Evolutionary conservation across 2,329 filamentous ascomycete species (phyloP), one percentile per base, ranked within the genome.

Genomic region (Sporothrix variecibatus): DNA sequence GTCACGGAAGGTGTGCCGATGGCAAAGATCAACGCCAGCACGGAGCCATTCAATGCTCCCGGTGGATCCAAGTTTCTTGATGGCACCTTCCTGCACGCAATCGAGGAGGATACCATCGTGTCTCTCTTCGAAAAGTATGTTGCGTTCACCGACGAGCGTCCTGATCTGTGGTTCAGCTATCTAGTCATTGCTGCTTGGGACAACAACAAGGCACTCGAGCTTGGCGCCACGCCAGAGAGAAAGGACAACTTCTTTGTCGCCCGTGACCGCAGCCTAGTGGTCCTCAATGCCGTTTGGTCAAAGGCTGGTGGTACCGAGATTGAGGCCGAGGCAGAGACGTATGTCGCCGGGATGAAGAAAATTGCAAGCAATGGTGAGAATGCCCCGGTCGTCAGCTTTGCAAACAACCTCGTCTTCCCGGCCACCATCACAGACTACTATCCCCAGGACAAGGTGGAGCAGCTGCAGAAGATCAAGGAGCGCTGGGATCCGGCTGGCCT

Each of bases 161-260:
- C 71, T 12, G 71, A 72, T n/a, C 15, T 34, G 3, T 56, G 23
- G 46, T 5, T n/a, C 17, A 67, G 26, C 46, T 67, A 56, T n/a
- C 20, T 43, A 12, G 60, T 20, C 5, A 56, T 72, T 17, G 46
- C 46, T 6, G 28, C 71, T 3, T 72, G 71, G 71, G 62, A 72
- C 58, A 72, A 49, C 31, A 72, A 60, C 3, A 72, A 72, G n/a
- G 28, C 60, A 12, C 3, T 26, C 3, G 46, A 67, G 46, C n/a
- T 56, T 4, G 71, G 71, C 20, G 2, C 20, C 11, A 43, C 60
- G 3, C 15, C 26, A 12, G 60, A 67, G 34, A 43, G 26, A 26
- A 67, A 72, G 71, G 60, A 67, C 46, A 67, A 72, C 23, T 72
- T 56, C 12, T 56, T 67, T 17, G 56, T 65, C 5, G n/a, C 60